These are phyloP conservation scores for Thielaviopsis ethacetica DNA, from an alignment of 2,329 filamentous ascomycete species.

Conservation along the genomic window DNA sequence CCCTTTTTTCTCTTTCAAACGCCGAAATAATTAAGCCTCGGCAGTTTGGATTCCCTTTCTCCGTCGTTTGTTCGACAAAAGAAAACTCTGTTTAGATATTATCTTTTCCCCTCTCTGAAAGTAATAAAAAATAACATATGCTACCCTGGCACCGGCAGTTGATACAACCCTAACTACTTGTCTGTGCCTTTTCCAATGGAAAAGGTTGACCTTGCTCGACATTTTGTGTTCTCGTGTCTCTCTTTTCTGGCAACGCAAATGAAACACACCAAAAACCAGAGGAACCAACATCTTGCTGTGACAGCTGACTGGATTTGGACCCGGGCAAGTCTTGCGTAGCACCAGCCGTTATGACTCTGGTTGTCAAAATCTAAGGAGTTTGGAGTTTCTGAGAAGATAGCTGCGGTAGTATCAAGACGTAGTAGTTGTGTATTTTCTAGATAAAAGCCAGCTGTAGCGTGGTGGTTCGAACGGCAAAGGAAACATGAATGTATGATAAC, in stretches of 20 bases:
- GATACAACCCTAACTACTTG: too few species aligned
- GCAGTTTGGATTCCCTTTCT: not conserved
- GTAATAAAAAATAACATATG: too few species aligned
- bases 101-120: too few species aligned
- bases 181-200: too few species aligned
- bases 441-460: not conserved
- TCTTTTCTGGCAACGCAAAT: not conserved
- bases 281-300: not conserved
- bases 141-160: too few species aligned
- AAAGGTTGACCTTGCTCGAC: too few species aligned
- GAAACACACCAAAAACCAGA: not conserved
- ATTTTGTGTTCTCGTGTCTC: not conserved
- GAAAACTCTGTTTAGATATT: too few species aligned
- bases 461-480: not conserved
- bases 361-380: not conserved
- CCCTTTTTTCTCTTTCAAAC: not conserved
- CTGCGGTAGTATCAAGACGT: not conserved
- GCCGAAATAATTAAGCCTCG: not conserved
- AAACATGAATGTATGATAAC: not conserved
- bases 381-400: not conserved
- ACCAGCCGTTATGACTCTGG: not conserved
- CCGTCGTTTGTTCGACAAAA: not conserved
- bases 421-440: not conserved
- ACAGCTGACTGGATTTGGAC: not conserved
- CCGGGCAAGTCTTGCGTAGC: not conserved